A percentile compares a stretch with the other conserved stretches of the same genome.
Conservation (phyloP, 768 basidiomycete genomes). For the Coprinopsis strossmayeri region DNA sequence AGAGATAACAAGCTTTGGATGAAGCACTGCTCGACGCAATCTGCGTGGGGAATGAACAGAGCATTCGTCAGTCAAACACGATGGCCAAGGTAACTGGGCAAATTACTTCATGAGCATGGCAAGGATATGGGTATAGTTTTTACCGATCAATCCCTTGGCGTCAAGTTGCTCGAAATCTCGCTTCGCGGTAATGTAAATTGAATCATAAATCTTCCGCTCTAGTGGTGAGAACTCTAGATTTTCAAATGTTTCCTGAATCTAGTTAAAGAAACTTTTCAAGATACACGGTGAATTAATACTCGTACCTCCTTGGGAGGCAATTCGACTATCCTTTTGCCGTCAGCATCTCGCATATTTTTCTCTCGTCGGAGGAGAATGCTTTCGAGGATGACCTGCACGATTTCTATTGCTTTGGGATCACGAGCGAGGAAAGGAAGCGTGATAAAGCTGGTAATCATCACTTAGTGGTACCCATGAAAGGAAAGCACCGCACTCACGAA, state of each 20-base stretch:
- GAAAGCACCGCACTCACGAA: conserved; percentile 49
- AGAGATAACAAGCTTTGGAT: conserved; percentile 76
- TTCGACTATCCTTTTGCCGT: conserved; percentile 85
- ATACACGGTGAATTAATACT: background rate
- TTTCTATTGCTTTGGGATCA: conserved; percentile 89
- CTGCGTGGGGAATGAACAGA: no score
- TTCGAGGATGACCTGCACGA: conserved; percentile 92
- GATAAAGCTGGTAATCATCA: conserved; percentile 55
- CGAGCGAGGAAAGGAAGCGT: conserved; percentile 87
- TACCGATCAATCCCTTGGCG: conserved; percentile 70
- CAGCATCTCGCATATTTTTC: conserved; percentile 84
- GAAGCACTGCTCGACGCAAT: conserved; percentile 86
- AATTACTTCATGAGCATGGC: conserved; percentile 91
- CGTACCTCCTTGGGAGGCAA: conserved; percentile 78
- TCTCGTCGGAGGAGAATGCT: conserved; percentile 83
- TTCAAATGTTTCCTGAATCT: conserved; percentile 54
- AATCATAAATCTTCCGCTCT: conserved; percentile 86
- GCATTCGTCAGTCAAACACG: conserved; percentile 3
- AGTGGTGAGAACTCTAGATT: conserved; percentile 72
- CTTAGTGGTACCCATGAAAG: background rate
- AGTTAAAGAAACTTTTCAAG: background rate
- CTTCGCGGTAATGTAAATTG: conserved; percentile 76
- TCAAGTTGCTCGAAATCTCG: conserved; percentile 72
- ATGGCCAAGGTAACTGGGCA: background rate
- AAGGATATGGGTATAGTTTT: conserved; percentile 82